Conservation (phyloP, 257 asterid genomes). For the Marsdenia floribunda region DNA sequence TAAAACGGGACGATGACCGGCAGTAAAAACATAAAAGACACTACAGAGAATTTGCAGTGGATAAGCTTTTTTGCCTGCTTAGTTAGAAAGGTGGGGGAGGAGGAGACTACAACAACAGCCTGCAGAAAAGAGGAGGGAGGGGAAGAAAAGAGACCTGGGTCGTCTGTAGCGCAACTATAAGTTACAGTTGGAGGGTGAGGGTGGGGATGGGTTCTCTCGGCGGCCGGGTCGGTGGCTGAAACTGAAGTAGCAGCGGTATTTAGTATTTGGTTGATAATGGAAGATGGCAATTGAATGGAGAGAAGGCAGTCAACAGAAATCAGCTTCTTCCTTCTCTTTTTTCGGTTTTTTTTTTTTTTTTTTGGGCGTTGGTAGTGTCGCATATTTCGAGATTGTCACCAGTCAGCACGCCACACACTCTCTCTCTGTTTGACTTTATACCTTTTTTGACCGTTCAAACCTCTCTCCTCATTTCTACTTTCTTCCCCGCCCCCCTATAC, state of each 20-base stretch:
- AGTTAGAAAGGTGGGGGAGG: too few relatives aligned
- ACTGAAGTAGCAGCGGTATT: not conserved
- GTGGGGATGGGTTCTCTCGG: not conserved
- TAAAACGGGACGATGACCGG: too few relatives aligned
- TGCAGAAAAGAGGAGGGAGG: too few relatives aligned
- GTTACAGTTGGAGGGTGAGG: not conserved
- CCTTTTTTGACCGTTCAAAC: slow-evolving; percentile 2
- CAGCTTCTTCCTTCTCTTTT: not conserved
- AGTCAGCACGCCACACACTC: not conserved
- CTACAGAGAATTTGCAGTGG: too few relatives aligned
- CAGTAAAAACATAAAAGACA: too few relatives aligned
- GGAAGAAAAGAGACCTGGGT: not conserved
- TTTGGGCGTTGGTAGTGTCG: not conserved
- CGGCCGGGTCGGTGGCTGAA: not conserved
- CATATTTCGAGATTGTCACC: not conserved
- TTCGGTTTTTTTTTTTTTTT: not conserved
- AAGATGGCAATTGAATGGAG: not conserved
- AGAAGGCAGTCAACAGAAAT: slow-evolving; percentile 2
- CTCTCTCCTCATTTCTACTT: not conserved
- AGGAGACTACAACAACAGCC: too few relatives aligned
- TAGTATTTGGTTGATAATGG: not conserved
- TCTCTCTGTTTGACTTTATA: too few relatives aligned
- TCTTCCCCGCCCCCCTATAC: not conserved
- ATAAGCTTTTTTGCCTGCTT: too few relatives aligned
- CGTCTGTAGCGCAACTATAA: not conserved